Base-by-base conservation (phyloP, 2,329 filamentous ascomycete genomes). In the Thyridium curvatum region DNA sequence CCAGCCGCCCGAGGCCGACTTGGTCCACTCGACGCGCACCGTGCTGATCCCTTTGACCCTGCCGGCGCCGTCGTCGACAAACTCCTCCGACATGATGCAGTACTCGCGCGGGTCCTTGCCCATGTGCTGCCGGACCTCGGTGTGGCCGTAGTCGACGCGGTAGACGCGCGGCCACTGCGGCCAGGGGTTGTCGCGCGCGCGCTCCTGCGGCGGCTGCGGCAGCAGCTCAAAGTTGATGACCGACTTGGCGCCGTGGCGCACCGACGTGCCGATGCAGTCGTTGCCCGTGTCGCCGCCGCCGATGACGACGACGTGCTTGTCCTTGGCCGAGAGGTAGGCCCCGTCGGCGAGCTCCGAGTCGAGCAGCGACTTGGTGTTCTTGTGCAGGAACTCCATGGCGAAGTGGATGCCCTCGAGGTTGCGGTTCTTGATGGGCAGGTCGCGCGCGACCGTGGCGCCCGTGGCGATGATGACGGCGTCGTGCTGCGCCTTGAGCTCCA, bases 61-160 rank as follows among this genome's bases (percentile, higher is more conserved):
- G 59, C 90, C 90, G 36, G 66, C 78, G 45, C 88, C 90, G 52
- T 95, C 88, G 49, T 90, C 87, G 44, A 94, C 87, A 52, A 97
- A 97, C 54, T 94, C 87, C 69, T 94, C 91, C 14, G 89, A 94
- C 88, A 96, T 95, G 67, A 97, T 89, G 70, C 90, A 96, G 74
- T 86, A 97, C 69, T 96, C 91, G 52, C 91, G 88, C 42, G 91
- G 91, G 55, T 96, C 91, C 61, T 90, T 90, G 66, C 91, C 91
- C 71, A 90, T 91, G 71, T 96, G 90, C 51, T 91, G 89, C 64
- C 91, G 89, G 54, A 96, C 91, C 65, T 97, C 91, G 13, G 84
- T 84, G 72, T 97, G 91, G 41, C 91, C 91, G 57, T 97, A 97
- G 66, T 97, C 91, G n/a, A 96, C 86, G 52, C 91, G 89, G 76